These are phyloP conservation scores for Amanita thiersii DNA, from an alignment of 768 basidiomycete genomes.

Conservation along the genomic window DNA sequence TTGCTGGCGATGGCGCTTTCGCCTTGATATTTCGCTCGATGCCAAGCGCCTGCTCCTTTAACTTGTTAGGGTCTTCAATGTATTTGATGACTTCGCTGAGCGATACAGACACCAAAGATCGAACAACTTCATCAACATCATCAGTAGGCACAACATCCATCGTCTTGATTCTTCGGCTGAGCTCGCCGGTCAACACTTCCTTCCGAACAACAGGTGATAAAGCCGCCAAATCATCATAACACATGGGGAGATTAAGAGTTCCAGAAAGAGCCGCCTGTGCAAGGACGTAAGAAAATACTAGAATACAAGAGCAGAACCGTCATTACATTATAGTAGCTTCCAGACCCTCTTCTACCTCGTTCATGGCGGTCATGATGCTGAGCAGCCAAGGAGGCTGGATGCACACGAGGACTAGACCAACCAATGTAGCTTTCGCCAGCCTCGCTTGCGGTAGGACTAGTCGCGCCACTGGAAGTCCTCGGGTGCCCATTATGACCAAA, in stretches of 20 bases:
- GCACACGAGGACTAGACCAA: slow-evolving; percentile 67
- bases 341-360: slow-evolving; percentile 68
- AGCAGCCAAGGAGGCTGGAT: slow-evolving; percentile 45
- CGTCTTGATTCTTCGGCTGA: slow-evolving; percentile 63
- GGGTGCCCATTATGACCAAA: slow-evolving; percentile 78
- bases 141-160: slow-evolving; percentile 42
- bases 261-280: slow-evolving; percentile 72
- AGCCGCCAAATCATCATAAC: slow-evolving; percentile 76
- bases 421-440: slow-evolving; percentile 68
- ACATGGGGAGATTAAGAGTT: slow-evolving; percentile 74
- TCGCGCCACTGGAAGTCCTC: slow-evolving; percentile 73
- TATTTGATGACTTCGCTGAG: slow-evolving; percentile 71
- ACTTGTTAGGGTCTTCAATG: slow-evolving; percentile 61
- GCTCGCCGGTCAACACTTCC: slow-evolving; percentile 78
- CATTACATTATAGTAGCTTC: slow-evolving; percentile 78
- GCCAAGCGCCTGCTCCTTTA: slow-evolving; percentile 54
- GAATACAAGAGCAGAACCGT: slow-evolving; percentile 2
- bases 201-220: slow-evolving; percentile 84
- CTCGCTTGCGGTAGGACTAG: slow-evolving; percentile 78
- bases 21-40: slow-evolving; percentile 21
- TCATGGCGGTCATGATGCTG: slow-evolving; percentile 56
- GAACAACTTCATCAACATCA: slow-evolving; percentile 61
- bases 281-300: slow-evolving; percentile 8
- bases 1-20: slow-evolving; percentile 23
- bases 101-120: slow-evolving; percentile 61